phyloP scores from a whole-genome alignment of 2,329 filamentous ascomycete species.

The Paecilomyces fulvus region DNA sequence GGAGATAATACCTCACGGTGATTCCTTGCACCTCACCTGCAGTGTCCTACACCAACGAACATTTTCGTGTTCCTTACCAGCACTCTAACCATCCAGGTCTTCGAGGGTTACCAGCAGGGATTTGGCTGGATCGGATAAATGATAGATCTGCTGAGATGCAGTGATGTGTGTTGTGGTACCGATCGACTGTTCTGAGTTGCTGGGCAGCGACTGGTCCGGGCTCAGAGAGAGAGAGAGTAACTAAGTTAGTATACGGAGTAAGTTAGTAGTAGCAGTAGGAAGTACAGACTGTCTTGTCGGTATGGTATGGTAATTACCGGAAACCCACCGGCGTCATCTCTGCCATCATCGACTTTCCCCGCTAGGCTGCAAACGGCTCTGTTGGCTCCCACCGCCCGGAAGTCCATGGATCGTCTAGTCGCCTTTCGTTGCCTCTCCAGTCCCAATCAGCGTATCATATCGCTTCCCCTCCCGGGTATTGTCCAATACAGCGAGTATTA shows the following conservation, averaged over 20 bases:
- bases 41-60: not conserved
- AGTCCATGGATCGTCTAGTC: not conserved
- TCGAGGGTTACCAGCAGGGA: not conserved
- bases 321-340: not conserved
- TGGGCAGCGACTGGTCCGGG: not conserved
- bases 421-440: not conserved
- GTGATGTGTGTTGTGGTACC: not conserved
- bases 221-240: not conserved
- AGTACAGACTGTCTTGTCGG: not conserved
- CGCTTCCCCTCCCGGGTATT: not conserved
- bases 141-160: not conserved
- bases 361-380: not conserved
- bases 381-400: not conserved
- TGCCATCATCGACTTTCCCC: not conserved
- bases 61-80: not conserved
- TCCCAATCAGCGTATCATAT: not conserved
- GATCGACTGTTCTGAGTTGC: not conserved
- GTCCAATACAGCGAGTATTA: not conserved
- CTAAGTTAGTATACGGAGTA: not conserved
- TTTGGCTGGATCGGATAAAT: not conserved
- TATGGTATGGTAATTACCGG: not conserved
- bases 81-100: not conserved
- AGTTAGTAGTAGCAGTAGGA: too few species aligned
- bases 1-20: not conserved
- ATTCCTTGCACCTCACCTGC: not conserved